Evolutionary conservation across 2,329 filamentous ascomycete species (phyloP).

Genomic region (Cylindrodendrum hubeiense): DNA sequence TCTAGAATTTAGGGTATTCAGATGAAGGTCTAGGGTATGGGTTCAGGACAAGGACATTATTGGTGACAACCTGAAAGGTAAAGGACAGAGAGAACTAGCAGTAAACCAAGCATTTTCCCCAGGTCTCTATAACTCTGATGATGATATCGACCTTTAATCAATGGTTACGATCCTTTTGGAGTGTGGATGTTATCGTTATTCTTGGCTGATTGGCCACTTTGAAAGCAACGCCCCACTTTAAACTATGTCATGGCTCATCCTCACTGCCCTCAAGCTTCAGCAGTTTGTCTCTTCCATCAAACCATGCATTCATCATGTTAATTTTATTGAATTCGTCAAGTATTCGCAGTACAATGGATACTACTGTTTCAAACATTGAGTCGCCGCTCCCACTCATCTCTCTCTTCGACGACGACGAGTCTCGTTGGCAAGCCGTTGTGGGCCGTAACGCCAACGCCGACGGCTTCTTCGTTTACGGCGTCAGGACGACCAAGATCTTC

Average conservation of each 20-base stretch:
- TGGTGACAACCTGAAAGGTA: neutral
- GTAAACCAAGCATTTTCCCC: neutral
- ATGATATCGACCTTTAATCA: neutral
- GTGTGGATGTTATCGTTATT: neutral
- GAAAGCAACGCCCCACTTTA: constrained; percentile 45
- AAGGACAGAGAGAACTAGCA: neutral
- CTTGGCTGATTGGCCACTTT: constrained; percentile 46
- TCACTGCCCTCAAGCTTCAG: neutral
- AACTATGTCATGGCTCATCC: neutral
- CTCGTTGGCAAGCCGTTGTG: constrained; percentile 53
- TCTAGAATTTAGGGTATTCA: neutral
- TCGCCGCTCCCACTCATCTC: neutral
- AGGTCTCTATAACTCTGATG: neutral
- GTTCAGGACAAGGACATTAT: neutral
- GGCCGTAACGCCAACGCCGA: constrained; percentile 51
- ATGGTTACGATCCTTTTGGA: no score
- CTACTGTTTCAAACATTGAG: neutral
- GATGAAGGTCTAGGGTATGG: neutral
- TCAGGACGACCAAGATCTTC: constrained; percentile 63
- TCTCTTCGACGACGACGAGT: constrained; percentile 47
- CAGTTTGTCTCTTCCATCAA: neutral
- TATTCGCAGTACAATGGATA: neutral
- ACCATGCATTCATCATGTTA: neutral
- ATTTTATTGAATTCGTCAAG: neutral
- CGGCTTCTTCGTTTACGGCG: constrained; percentile 58